phyloP scores from a whole-genome alignment of 805 yeast species.

The Candida xiaguanensis region DNA sequence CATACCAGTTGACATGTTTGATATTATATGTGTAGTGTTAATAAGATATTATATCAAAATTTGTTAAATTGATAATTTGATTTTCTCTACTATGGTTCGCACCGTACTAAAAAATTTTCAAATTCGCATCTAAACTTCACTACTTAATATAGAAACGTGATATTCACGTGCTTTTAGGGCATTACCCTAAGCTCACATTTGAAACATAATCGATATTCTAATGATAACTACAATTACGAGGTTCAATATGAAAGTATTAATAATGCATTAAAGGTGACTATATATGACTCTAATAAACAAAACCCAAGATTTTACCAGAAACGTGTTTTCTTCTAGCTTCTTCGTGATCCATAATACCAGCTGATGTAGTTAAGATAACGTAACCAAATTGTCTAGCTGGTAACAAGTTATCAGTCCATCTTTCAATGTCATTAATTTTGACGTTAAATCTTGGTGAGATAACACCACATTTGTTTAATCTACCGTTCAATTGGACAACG shows the following conservation, averaged over 20 bases:
- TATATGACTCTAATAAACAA: conserved; percentile 67
- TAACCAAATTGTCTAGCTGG: conserved; percentile 99
- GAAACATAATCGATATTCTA: background rate
- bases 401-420: conserved; percentile 96
- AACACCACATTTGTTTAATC: conserved; percentile 98
- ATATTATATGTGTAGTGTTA: conserved; percentile 11
- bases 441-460: conserved; percentile 98
- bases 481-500: conserved; percentile 94
- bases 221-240: background rate
- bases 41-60: conserved; percentile 5
- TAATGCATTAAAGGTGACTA: conserved; percentile 8
- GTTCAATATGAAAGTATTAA: background rate
- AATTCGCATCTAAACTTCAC: conserved; percentile 1
- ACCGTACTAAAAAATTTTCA: conserved; percentile 1
- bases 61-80: conserved; percentile 5
- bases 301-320: conserved; percentile 97
- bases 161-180: background rate
- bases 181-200: background rate
- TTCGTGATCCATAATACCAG: conserved; percentile 99
- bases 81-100: conserved; percentile 5
- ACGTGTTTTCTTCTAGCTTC: conserved; percentile 99
- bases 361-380: conserved; percentile 97
- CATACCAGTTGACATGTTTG: conserved; percentile 36
- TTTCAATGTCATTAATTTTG: conserved; percentile 91
- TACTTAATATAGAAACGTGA: background rate